Base-by-base conservation (phyloP, 352 stramenopile genomes). In the Phytophthora syringae region DNA sequence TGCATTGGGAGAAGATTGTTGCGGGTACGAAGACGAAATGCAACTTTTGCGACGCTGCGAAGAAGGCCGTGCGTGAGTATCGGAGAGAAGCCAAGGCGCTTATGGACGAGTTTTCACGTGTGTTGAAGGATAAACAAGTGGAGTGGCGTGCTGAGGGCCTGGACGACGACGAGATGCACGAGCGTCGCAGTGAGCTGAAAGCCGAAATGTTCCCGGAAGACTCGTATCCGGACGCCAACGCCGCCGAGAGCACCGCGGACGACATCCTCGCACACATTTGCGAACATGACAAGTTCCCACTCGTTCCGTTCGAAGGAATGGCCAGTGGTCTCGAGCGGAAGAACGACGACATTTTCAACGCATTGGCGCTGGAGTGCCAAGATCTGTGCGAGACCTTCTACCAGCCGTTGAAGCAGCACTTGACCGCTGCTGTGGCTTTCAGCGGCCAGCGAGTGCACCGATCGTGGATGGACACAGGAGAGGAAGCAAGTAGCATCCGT, bases 231-330 rank as follows among this genome's bases (percentile, higher is more conserved):
- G 78, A 84, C 52, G 45, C 75, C 28, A 82, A 82, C 30, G 78
- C 74, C 49, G 78, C 75, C 16, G 67, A 86, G 36, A 81, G 75
- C 56, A 59, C 62, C 18, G 62, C 64, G 16, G 77, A 86, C 45
- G 70, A 80, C 24, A 82, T 86, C 50, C 60, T 86, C 16, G 78
- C 78, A 2, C 67, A 86, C 45, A 82, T 86, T 49, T 86, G 78
- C 48, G 78, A 86, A 52, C 74, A 78, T 45, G 63, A 80, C 21
- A 70, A 70, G 56, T 86, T 86, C 58, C 66, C 70, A 3, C 43
- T 84, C 40, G 53, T 82, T 36, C 78, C 70, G 49, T 86, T 86
- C 22, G 58, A 71, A 20, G 72, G 75, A 5, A 72, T 78, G 60
- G 53, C 59, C 22, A 54, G 27, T 7, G 69, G 58, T 22, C 67